Evolutionary conservation across 192 early-diverging fungal species (phyloP).

Genomic region (Martensiomyces pterosporus): DNA sequence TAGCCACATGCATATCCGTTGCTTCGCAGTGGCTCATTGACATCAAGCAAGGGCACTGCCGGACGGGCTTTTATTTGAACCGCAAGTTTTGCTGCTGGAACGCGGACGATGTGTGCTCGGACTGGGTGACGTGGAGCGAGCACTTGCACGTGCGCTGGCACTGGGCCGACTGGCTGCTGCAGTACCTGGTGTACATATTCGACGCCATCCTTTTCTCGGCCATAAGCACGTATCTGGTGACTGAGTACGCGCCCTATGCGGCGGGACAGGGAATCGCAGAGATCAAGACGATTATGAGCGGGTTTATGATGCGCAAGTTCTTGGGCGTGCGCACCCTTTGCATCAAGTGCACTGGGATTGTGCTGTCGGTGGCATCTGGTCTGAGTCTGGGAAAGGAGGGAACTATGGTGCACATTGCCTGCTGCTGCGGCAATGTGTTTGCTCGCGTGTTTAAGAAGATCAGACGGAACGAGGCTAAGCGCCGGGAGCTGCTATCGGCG

Average conservation of each 20-base stretch:
- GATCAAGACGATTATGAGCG: constrained; percentile 78
- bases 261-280: constrained; percentile 77
- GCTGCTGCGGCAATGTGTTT: constrained; percentile 87
- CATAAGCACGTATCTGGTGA: constrained; percentile 71
- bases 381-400: constrained; percentile 94
- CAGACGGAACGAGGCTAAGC: constrained; percentile 76
- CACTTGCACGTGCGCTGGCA: constrained; percentile 36
- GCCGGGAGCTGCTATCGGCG: constrained; percentile 78
- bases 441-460: constrained; percentile 75
- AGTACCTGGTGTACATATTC: constrained; percentile 33
- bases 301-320: constrained; percentile 70
- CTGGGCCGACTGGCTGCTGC: constrained; percentile 45
- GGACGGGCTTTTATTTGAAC: constrained; percentile 72
- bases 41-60: constrained; percentile 79
- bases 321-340: constrained; percentile 64
- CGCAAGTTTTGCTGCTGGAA: constrained; percentile 83
- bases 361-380: constrained; percentile 84
- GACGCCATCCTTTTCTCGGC: constrained; percentile 60
- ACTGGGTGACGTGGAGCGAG: constrained; percentile 60
- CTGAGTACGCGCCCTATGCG: constrained; percentile 73
- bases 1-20: constrained; percentile 43
- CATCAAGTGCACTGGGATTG: constrained; percentile 85
- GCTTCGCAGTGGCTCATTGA: constrained; percentile 75
- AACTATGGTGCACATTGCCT: constrained; percentile 92
- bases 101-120: constrained; percentile 56